Conservation (phyloP, 192 early-diverging fungal species). For the Backusella tuberculispora region DNA sequence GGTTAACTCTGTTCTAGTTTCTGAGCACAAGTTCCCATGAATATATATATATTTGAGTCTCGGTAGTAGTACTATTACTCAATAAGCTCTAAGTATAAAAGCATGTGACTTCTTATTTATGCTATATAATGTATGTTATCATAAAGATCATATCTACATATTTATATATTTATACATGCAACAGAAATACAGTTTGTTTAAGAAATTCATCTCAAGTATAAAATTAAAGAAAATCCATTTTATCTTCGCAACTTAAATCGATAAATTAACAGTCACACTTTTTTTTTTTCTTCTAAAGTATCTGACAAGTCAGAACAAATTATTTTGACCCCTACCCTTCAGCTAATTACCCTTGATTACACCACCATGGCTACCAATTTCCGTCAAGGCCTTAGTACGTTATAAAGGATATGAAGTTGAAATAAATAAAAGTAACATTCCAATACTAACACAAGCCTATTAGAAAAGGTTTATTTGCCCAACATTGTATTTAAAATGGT, state of each 20-base stretch:
- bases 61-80: no score
- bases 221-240: no score
- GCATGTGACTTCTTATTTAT: no score
- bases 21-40: no score
- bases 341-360: constrained; percentile 8
- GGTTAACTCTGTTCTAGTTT: no score
- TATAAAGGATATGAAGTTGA: background rate
- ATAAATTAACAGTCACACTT: background rate
- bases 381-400: constrained; percentile 38
- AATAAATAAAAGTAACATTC: background rate
- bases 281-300: background rate
- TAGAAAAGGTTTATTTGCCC: constrained; percentile 82
- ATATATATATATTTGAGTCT: no score
- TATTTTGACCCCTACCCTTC: constrained; percentile 10
- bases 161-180: no score
- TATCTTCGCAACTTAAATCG: background rate
- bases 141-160: no score
- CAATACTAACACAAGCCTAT: background rate
- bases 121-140: no score
- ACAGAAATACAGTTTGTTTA: no score
- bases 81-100: no score
- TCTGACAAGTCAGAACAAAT: background rate
- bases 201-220: no score
- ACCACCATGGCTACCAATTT: constrained; percentile 23
- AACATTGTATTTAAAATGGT: constrained; percentile 85